These are phyloP conservation scores for Butyriboletus loyo DNA, from an alignment of 768 basidiomycete genomes.

Conservation along the genomic window DNA sequence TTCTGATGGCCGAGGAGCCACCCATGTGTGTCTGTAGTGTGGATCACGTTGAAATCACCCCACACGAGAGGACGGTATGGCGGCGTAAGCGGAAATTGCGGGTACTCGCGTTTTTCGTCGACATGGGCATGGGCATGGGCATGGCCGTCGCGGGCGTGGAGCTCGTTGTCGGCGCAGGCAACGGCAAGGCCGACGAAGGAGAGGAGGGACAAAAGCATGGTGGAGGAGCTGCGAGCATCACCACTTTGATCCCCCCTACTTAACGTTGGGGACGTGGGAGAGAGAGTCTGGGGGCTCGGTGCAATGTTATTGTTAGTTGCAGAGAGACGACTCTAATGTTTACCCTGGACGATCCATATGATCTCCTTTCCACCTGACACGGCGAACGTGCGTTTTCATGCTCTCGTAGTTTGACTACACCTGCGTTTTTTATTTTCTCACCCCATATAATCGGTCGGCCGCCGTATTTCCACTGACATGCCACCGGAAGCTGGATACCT, in stretches of 20 bases:
- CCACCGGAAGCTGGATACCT: too few relatives aligned
- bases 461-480: background rate
- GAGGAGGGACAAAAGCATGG: slow-evolving; percentile 18
- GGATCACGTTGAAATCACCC: slow-evolving; percentile 87
- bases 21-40: slow-evolving; percentile 82
- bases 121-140: slow-evolving; percentile 32
- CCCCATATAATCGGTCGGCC: background rate
- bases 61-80: slow-evolving; percentile 72
- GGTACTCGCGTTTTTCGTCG: slow-evolving; percentile 37
- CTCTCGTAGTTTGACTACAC: background rate
- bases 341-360: background rate
- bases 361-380: background rate
- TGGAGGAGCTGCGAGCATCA: background rate
- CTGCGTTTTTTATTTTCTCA: background rate
- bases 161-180: slow-evolving; percentile 21
- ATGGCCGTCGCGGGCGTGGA: slow-evolving; percentile 28
- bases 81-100: slow-evolving; percentile 42
- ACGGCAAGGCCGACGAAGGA: slow-evolving; percentile 16
- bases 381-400: background rate
- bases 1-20: slow-evolving; percentile 87
- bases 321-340: background rate
- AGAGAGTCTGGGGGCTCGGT: too few relatives aligned
- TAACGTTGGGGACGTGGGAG: background rate
- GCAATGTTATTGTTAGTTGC: too few relatives aligned
- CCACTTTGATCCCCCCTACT: background rate